Conservation (phyloP, 495 filamentous ascomycete species). For the Xanthoparmelia taractica region DNA sequence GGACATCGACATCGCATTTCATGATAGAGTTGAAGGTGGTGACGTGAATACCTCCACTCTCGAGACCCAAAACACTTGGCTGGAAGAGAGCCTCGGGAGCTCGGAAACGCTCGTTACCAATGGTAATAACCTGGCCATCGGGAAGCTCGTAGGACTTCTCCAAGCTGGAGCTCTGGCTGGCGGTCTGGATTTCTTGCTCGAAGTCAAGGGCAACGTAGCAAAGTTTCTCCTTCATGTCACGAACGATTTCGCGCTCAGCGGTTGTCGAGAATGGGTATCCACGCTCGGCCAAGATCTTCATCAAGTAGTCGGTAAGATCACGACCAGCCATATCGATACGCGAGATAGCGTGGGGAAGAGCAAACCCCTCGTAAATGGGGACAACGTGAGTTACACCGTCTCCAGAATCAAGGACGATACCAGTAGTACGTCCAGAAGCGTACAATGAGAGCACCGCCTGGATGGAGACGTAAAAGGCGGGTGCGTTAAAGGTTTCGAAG, state of each 20-base stretch:
- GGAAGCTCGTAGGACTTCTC: slow-evolving; percentile 99
- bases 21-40: slow-evolving; percentile 99
- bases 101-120: slow-evolving; percentile 99
- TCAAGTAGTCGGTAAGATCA: slow-evolving; percentile 99
- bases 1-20: slow-evolving; percentile 99
- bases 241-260: slow-evolving; percentile 99
- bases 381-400: slow-evolving; percentile 99
- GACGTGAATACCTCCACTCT: slow-evolving; percentile 97
- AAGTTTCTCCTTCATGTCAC: slow-evolving; percentile 99
- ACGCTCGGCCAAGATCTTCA: slow-evolving; percentile 99
- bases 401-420: slow-evolving; percentile 99
- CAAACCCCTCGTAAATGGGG: slow-evolving; percentile 99
- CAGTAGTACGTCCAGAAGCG: slow-evolving; percentile 99
- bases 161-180: slow-evolving; percentile 92
- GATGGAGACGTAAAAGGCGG: slow-evolving; percentile 99
- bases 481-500: slow-evolving; percentile 99
- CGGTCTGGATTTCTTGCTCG: slow-evolving; percentile 99
- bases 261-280: slow-evolving; percentile 99
- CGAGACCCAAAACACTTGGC: slow-evolving; percentile 94
- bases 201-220: slow-evolving; percentile 99
- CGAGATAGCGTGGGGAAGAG: slow-evolving; percentile 96
- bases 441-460: slow-evolving; percentile 99
- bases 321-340: slow-evolving; percentile 99
- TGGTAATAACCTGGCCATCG: slow-evolving; percentile 99
- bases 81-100: slow-evolving; percentile 99